Evolutionary conservation across 2,329 filamentous ascomycete genomes (phyloP).

Genomic region (Arthrinium phaeospermum): DNA sequence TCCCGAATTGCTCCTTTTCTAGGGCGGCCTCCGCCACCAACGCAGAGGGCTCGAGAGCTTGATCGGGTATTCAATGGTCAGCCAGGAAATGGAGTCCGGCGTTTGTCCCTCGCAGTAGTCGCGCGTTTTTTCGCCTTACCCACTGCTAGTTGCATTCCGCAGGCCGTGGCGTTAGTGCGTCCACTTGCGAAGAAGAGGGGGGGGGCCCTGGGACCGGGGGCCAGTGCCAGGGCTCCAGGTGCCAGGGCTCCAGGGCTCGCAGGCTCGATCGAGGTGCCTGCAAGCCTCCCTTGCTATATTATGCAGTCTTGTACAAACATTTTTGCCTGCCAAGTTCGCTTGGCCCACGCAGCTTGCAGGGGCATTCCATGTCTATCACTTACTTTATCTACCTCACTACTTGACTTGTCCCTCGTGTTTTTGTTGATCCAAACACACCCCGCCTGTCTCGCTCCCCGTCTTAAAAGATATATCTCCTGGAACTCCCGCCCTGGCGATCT

Average conservation of each 20-base stretch:
- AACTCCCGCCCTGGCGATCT: slow-evolving; percentile 22
- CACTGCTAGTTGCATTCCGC: slow-evolving; percentile 19
- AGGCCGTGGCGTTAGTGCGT: slow-evolving; percentile 19
- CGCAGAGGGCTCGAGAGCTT: slow-evolving; percentile 10
- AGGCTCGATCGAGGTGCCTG: not conserved
- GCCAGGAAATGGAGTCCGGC: slow-evolving; percentile 14
- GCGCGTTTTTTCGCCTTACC: slow-evolving; percentile 16
- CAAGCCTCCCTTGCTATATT: slow-evolving; percentile 35
- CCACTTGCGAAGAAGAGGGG: not conserved
- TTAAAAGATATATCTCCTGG: slow-evolving; percentile 22
- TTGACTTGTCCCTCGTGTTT: slow-evolving; percentile 22
- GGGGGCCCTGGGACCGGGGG: too few relatives aligned
- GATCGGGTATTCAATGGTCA: not conserved
- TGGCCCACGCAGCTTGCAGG: slow-evolving; percentile 18
- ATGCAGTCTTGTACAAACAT: slow-evolving; percentile 37
- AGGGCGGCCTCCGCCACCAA: slow-evolving; percentile 17
- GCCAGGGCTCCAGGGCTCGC: not conserved
- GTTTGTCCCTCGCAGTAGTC: slow-evolving; percentile 19
- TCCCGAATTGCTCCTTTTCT: slow-evolving; percentile 20
- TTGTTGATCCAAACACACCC: slow-evolving; percentile 21
- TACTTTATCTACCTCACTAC: slow-evolving; percentile 7
- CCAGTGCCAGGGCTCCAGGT: too few relatives aligned
- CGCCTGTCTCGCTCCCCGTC: slow-evolving; percentile 14
- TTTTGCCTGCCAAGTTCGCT: slow-evolving; percentile 22
- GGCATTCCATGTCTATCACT: slow-evolving; percentile 25